Percentiles rank a stretch among this genome's conserved stretches.
phyloP scores from a whole-genome alignment of 371 early-diverging fungal species.

The Nematocida major region DNA sequence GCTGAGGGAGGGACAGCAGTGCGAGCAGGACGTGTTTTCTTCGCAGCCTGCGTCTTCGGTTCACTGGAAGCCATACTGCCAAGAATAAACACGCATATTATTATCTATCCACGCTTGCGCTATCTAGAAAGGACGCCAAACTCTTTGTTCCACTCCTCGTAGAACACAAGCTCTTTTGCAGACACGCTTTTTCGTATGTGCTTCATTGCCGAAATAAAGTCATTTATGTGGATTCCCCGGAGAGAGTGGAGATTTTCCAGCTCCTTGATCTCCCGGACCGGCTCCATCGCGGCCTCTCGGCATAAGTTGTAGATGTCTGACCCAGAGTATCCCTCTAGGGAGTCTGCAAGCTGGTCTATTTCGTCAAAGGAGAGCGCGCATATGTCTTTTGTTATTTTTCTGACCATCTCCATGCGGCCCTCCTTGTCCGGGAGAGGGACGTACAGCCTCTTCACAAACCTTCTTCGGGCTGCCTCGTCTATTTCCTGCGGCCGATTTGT shows the following conservation, averaged over 20 bases:
- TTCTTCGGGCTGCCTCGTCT: slow-evolving; percentile 75
- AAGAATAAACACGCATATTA: not conserved
- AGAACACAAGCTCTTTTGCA: slow-evolving; percentile 71
- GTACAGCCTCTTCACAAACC: slow-evolving; percentile 71
- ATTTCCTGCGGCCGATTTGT: slow-evolving; percentile 74
- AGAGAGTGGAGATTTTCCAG: slow-evolving; percentile 68
- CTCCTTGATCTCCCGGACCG: slow-evolving; percentile 68
- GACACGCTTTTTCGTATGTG: slow-evolving; percentile 79
- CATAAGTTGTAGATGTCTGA: slow-evolving; percentile 93
- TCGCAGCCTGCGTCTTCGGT: not conserved
- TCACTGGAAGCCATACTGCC: slow-evolving; percentile 45
- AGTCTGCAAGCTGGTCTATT: slow-evolving; percentile 65
- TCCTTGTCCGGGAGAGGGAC: slow-evolving; percentile 75
- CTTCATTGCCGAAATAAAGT: slow-evolving; percentile 72
- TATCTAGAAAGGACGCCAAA: slow-evolving; percentile 7
- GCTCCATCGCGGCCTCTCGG: slow-evolving; percentile 79
- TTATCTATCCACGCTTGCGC: not conserved
- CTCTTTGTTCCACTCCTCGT: slow-evolving; percentile 69
- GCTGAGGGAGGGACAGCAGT: slow-evolving; percentile 40
- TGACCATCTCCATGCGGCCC: slow-evolving; percentile 70
- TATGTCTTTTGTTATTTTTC: slow-evolving; percentile 66
- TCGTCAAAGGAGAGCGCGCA: slow-evolving; percentile 67
- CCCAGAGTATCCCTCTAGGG: slow-evolving; percentile 79
- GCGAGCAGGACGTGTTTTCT: slow-evolving; percentile 17
- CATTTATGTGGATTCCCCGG: slow-evolving; percentile 69